These are phyloP conservation scores for Botrytis cinerea DNA, from an alignment of 2,329 filamentous ascomycete genomes.

Conservation along the genomic window DNA sequence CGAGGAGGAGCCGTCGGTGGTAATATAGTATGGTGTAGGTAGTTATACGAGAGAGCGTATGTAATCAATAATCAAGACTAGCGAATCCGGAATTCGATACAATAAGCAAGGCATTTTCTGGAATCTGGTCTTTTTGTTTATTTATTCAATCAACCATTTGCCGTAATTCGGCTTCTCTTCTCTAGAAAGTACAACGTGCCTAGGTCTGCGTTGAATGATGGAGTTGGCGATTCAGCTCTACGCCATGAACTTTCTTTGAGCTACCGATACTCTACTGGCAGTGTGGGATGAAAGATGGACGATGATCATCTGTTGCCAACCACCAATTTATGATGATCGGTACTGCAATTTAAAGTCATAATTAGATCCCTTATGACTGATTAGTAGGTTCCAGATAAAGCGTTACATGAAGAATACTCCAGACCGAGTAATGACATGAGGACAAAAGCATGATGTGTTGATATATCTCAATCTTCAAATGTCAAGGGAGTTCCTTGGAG, in stretches of 20 bases:
- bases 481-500: background rate
- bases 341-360: conserved; percentile 7
- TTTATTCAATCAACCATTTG: background rate
- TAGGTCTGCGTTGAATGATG: background rate
- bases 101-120: background rate
- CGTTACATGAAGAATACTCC: background rate
- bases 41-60: background rate
- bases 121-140: background rate
- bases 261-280: background rate
- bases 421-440: background rate
- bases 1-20: background rate
- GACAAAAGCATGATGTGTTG: background rate
- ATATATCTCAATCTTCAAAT: background rate
- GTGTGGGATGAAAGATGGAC: background rate
- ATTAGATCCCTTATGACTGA: background rate
- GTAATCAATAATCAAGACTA: background rate
- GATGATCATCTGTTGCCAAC: background rate
- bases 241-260: conserved; percentile 11
- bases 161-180: background rate
- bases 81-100: background rate
- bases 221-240: conserved; percentile 2
- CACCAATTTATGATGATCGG: background rate
- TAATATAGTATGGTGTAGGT: background rate
- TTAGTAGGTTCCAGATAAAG: background rate
- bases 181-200: too few species aligned